These are phyloP conservation scores for Hypoxylon sp. DNA, from an alignment of 2,329 filamentous ascomycete genomes.

Conservation along the genomic window DNA sequence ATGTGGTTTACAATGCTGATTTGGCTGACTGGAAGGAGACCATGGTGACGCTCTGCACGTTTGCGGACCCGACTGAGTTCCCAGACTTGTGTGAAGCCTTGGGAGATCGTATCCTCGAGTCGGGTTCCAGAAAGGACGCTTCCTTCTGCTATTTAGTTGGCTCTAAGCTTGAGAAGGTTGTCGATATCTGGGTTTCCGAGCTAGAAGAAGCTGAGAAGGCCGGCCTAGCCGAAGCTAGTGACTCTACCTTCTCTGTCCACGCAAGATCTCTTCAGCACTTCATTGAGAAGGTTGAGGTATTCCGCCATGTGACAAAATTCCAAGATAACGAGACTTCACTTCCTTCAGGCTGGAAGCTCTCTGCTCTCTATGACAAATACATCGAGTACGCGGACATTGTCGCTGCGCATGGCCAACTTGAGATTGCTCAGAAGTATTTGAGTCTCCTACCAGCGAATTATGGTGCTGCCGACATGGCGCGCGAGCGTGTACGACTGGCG, in stretches of 20 bases:
- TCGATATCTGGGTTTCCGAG: conserved; percentile 92
- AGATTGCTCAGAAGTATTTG: conserved; percentile 91
- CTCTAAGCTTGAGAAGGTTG: conserved; percentile 97
- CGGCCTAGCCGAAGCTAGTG: conserved; percentile 77
- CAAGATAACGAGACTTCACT: conserved; percentile 81
- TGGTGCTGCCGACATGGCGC: conserved; percentile 87
- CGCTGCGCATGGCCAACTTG: conserved; percentile 88
- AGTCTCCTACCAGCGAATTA: conserved; percentile 87
- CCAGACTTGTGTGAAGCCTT: conserved; percentile 94
- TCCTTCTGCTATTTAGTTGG: conserved; percentile 97
- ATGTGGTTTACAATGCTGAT: conserved; percentile 96
- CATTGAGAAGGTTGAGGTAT: conserved; percentile 98
- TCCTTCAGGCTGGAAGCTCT: conserved; percentile 88
- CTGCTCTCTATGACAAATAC: conserved; percentile 92
- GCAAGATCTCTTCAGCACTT: conserved; percentile 90
- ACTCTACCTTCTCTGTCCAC: conserved; percentile 92
- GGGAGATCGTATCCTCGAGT: conserved; percentile 89
- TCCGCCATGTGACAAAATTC: conserved; percentile 94
- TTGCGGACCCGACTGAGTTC: conserved; percentile 91
- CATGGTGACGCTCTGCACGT: conserved; percentile 96
- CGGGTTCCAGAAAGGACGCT: conserved; percentile 85
- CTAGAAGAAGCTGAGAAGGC: conserved; percentile 86
- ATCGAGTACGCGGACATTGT: conserved; percentile 97
- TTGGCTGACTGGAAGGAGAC: conserved; percentile 96
- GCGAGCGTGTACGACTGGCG: conserved; percentile 87